A percentile compares a stretch with the other conserved stretches of the same genome.
Evolutionary conservation across 805 yeast genomes (phyloP).

Genomic region (Lipomyces yamanashiensis): DNA sequence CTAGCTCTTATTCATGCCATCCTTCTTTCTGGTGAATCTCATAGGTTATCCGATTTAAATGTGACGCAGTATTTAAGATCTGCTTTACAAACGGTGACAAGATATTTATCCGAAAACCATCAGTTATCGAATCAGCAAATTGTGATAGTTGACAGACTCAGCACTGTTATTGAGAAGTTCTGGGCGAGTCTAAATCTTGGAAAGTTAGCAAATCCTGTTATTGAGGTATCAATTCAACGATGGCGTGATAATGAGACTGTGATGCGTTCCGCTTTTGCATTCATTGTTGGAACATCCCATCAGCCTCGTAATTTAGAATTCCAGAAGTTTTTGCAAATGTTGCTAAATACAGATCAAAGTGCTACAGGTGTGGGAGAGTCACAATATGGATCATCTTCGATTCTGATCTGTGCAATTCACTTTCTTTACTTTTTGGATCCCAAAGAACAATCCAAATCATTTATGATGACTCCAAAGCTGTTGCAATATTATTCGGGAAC

Average conservation of each 20-base stretch:
- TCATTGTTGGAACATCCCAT: conserved; percentile 3
- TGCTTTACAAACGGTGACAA: conserved; percentile 10
- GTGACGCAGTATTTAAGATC: conserved; percentile 2
- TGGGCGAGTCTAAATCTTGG: conserved; percentile 6
- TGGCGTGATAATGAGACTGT: conserved; percentile 54
- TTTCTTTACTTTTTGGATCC: conserved; percentile 57
- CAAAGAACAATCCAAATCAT: conserved; percentile 52
- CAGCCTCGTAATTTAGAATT: conserved; percentile 45
- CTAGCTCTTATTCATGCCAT: neutral
- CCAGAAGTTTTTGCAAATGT: conserved; percentile 64
- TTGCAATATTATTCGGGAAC: conserved; percentile 68
- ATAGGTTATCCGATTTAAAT: neutral
- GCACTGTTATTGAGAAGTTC: conserved; percentile 10
- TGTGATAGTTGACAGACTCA: neutral
- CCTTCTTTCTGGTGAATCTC: neutral
- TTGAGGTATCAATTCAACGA: conserved; percentile 42
- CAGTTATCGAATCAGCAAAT: conserved; percentile 1
- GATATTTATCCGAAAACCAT: conserved; percentile 19
- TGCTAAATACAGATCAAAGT: conserved; percentile 58
- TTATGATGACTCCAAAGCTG: conserved; percentile 54
- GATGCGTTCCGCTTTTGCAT: conserved; percentile 52
- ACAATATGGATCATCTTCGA: neutral
- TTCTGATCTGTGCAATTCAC: conserved; percentile 54
- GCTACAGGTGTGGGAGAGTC: neutral
- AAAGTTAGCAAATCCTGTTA: conserved; percentile 41